Evolutionary conservation across 805 yeast species (phyloP).

Genomic region (Sporopachydermia lactativora): DNA sequence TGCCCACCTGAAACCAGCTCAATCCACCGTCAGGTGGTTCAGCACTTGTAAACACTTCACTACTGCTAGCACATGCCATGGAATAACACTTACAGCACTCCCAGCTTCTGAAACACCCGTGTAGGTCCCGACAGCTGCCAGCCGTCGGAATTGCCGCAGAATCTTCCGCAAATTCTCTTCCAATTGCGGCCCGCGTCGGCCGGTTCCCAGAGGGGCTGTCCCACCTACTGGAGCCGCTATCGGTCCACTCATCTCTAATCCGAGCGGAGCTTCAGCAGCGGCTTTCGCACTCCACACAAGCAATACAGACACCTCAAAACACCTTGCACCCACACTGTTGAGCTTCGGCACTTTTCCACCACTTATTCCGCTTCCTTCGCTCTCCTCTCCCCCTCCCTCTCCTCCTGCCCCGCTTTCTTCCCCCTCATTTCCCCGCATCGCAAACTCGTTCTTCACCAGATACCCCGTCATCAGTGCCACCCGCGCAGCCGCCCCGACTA

Average conservation of each 20-base stretch:
- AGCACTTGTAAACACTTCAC: slow-evolving; percentile 11
- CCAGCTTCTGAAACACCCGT: slow-evolving; percentile 18
- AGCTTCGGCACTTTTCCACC: not conserved
- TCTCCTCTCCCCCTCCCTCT: too few species aligned
- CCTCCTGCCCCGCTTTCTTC: too few species aligned
- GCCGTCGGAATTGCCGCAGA: slow-evolving; percentile 21
- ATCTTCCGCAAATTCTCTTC: slow-evolving; percentile 17
- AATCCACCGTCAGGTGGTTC: not conserved
- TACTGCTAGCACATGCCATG: slow-evolving; percentile 26
- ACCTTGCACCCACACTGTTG: not conserved
- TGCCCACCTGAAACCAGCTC: too few species aligned
- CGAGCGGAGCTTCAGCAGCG: too few species aligned
- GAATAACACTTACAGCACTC: slow-evolving; percentile 14
- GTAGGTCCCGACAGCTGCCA: slow-evolving; percentile 20
- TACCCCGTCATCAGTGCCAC: slow-evolving; percentile 11
- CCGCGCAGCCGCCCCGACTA: slow-evolving; percentile 5
- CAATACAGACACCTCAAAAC: slow-evolving; percentile 1
- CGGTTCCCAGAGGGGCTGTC: too few species aligned
- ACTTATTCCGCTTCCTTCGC: too few species aligned
- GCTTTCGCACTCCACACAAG: too few species aligned
- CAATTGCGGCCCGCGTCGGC: too few species aligned
- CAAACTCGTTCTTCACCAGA: slow-evolving; percentile 11
- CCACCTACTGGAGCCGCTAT: too few species aligned
- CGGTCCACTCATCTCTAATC: too few species aligned
- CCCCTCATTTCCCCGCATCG: too few species aligned